A percentile compares a stretch with the other conserved stretches of the same genome.
phyloP scores from a whole-genome alignment of 2,329 filamentous ascomycete genomes.

The Fusarium marasasianum region DNA sequence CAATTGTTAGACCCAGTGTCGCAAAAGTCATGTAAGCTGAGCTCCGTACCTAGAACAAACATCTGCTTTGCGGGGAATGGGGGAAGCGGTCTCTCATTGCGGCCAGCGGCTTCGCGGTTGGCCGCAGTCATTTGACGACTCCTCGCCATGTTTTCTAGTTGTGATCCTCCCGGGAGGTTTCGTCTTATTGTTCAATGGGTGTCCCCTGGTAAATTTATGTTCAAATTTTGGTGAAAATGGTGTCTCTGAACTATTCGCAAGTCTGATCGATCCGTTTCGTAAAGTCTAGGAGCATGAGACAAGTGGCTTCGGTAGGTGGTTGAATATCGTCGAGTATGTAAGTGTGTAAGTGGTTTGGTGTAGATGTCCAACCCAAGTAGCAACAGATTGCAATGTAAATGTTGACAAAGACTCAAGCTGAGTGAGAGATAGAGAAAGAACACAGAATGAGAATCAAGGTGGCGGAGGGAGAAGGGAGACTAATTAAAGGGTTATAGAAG shows the following conservation, averaged over 20 bases:
- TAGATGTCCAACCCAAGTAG: not conserved
- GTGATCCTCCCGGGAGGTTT: conserved; percentile 16
- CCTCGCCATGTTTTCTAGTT: conserved; percentile 43
- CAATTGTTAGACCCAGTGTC: conserved; percentile 17
- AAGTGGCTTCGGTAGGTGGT: not conserved
- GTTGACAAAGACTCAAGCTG: conserved; percentile 1
- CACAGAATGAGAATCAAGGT: conserved; percentile 14
- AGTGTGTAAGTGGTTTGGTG: not conserved
- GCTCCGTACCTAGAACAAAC: conserved; percentile 59
- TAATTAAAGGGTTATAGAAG: conserved; percentile 42
- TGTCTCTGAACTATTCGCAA: conserved; percentile 7
- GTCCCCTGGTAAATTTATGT: not conserved
- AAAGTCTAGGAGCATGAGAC: conserved; percentile 11
- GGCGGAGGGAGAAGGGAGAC: conserved; percentile 33
- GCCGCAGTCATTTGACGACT: conserved; percentile 36
- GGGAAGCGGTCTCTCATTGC: conserved; percentile 38
- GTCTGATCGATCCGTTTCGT: conserved; percentile 10
- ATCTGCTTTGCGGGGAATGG: conserved; percentile 57
- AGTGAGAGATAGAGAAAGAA: conserved; percentile 17
- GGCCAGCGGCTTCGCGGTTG: conserved; percentile 36
- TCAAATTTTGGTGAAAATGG: not conserved
- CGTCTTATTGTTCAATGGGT: conserved; percentile 1
- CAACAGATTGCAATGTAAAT: not conserved
- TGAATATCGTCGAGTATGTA: conserved; percentile 18
- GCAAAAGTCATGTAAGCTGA: not conserved